Evolutionary conservation across 768 basidiomycete genomes (phyloP), one percentile per base, ranked within the genome.

Genomic region (Boletus sp.): DNA sequence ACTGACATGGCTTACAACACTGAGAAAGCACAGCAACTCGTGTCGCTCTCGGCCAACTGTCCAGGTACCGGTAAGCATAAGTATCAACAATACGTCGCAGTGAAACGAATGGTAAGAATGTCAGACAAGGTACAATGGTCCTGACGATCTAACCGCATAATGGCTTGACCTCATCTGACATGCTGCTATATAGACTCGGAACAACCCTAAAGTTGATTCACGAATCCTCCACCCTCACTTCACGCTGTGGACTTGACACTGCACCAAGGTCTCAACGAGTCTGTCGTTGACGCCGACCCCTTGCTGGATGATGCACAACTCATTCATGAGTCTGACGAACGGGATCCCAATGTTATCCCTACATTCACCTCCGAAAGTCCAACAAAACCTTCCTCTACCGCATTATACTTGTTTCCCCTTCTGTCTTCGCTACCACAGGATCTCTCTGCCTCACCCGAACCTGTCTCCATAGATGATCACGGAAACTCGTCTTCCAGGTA

Each of bases 361-460:
- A 69, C 68, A 3, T 87, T 88, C 64, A 73, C 76, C 57, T 63
- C 70, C 7, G 62, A 66, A 35, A 73, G 69, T 50, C 59, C 75
- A 32, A 67, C 69, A 42, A 70, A 67, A n/a, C 79, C 72, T 28
- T 60, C 70, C 28, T 64, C 70, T 3, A 82, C 85, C 5, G 77
- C 92, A 41, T 76, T 95, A 28, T 95, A 93, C 70, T 83, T 94
- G 18, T 94, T 92, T 3, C 94, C 92, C 3, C 78, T 94, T 15
- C 78, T 95, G 18, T 94, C 92, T 1, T 88, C 86, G 28, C 78
- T 92, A 1, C 90, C 89, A 10, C 70, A 73, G 29, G 71, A 72
- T 33, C 58, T 80, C 36, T 64, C 73, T 63, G 24, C 63, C 59
- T 55, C 57, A 6, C 45, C 46, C n/a, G n/a, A n/a, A n/a, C n/a